Evolutionary conservation across 495 filamentous ascomycete species (phyloP), one percentile per base, ranked within the genome.

Genomic region (Penicillium cinerascens): DNA sequence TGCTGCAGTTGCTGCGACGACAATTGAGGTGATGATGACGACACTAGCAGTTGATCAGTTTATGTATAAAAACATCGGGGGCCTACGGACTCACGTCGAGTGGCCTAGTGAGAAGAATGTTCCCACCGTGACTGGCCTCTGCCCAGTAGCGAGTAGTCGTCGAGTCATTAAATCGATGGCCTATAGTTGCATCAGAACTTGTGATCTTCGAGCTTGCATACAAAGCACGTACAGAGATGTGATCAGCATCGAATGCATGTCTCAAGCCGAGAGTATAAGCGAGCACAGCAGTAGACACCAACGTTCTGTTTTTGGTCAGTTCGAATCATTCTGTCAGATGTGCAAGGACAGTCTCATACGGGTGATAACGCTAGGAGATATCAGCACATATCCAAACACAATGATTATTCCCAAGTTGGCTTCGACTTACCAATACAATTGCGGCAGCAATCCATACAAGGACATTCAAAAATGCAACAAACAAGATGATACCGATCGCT

Each of bases 151-250:
- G 40, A 97, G 80, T n/a, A 97, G 79, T 10, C 92, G 82, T 22
- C 93, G 81, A 5, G 92, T 97, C 87, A 93, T 96, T 13, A 97
- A 78, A 72, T 97, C 93, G 58, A 97, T 97, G 45, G 91, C 92
- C 82, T 83, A 37, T 7, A 20, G 11, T 17, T 50, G n/a, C 25
- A 20, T 25, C 20, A 23, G 38, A 6, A 13, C 26, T 2, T 33
- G 10, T 6, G 4, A n/a, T 35, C 11, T 20, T 20, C 8, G 25
- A 16, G 0, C 13, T 7, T 6, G 13, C 1, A 9, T 7, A 7
- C 7, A 4, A n/a, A 26, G 16, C 15, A 44, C 60, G 25, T 70
- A 85, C 81, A 44, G 87, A 85, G 69, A 98, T 97, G 71, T 98
- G 93, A 69, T 98, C 92, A 15, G 93, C 93, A 65, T 97, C 93